These are phyloP conservation scores for Apiospora marii DNA, from an alignment of 2,329 filamentous ascomycete genomes.

Conservation along the genomic window DNA sequence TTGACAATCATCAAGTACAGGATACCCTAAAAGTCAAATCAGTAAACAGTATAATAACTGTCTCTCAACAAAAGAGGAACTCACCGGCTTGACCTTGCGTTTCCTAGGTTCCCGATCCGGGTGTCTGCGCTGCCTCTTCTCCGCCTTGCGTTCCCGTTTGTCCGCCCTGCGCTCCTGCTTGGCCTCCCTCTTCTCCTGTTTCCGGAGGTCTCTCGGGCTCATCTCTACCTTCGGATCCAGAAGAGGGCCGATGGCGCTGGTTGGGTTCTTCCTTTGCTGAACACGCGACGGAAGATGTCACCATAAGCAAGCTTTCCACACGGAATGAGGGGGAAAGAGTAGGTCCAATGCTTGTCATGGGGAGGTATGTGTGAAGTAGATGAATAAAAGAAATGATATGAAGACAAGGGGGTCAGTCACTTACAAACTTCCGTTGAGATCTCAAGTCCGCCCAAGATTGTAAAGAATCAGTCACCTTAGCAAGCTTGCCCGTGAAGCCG, in stretches of 20 bases:
- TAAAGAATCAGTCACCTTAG: neutral
- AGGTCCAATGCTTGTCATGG: neutral
- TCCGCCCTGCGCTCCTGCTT: conserved; percentile 31
- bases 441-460: neutral
- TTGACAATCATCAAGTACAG: conserved; percentile 21
- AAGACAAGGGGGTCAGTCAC: neutral
- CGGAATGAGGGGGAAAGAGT: neutral
- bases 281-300: neutral
- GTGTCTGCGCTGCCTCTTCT: conserved; percentile 30
- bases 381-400: too few species aligned
- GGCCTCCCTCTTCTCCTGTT: conserved; percentile 28
- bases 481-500: neutral
- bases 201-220: conserved; percentile 30
- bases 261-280: conserved; percentile 30
- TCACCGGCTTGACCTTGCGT: conserved; percentile 16
- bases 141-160: conserved; percentile 30
- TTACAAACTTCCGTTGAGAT: conserved; percentile 22
- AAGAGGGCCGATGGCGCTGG: conserved; percentile 28
- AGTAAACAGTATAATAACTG: neutral
- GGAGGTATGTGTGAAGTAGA: too few species aligned
- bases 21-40: neutral
- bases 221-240: conserved; percentile 33
- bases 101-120: conserved; percentile 25
- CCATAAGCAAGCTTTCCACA: too few species aligned
- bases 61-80: too few species aligned